Evolutionary conservation across 2,329 filamentous ascomycete species (phyloP), one percentile per base, ranked within the genome.

Genomic region (Rutstroemia sp.): DNA sequence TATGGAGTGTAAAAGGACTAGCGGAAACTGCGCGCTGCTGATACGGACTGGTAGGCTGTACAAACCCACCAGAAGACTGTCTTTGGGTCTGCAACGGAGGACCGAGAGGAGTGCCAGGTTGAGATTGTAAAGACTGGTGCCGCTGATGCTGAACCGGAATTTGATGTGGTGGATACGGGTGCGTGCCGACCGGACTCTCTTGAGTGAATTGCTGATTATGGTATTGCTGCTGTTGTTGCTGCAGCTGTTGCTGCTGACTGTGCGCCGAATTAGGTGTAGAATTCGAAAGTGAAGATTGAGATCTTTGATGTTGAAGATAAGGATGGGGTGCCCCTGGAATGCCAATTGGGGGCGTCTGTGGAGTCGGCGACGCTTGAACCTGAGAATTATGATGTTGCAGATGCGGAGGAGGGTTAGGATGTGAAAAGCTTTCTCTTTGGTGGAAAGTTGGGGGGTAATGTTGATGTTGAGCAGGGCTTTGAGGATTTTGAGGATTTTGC

Each of bases 241-340:
- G 37, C 3, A 41, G 76, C 62, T 77, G 81, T 8, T 76, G 75
- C 47, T 78, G 78, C 68, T 84, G 81, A 64, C 78, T 79, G 48
- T 83, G 81, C 16, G 81, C 78, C 41, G 81, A 83, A 6, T 80
- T 83, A n/a, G 81, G 81, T 38, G 82, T 85, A 10, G 80, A 73
- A 25, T 76, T 78, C 12, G 82, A 84, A 55, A 84, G 79, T 5
- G 77, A 72, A 21, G 82, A 85, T 56, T 78, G 78, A 44, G 82
- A 81, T 63, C 80, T 69, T 61, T 74, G 72, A 56, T 74, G 73
- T 48, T 72, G 67, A 46, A 73, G 64, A 57, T 66, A 68, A 57
- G 68, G 63, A 63, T 68, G 62, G 27, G 68, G 41, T 59, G 65
- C 57, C 53, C 66, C 60, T 57, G 67, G 60, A 61, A 70, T 59